Evolutionary conservation across 495 filamentous ascomycete species (phyloP).

Genomic region (Penicillium paxilli): DNA sequence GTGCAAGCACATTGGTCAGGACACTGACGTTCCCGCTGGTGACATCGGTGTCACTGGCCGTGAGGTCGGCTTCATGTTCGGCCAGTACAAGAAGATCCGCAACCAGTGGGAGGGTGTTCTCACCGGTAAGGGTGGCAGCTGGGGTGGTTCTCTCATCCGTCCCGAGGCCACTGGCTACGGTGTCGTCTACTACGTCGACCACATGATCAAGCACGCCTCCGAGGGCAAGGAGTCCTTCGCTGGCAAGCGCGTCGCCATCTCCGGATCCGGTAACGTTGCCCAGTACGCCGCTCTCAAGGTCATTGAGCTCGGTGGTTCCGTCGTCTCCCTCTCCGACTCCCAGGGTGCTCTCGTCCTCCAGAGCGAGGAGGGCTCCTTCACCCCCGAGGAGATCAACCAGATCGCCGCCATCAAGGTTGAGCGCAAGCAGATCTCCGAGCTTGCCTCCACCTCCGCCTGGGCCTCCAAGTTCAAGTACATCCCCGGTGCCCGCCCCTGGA

Average conservation of each 20-base stretch:
- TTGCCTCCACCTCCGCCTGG: conserved; percentile 51
- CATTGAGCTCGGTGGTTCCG: conserved; percentile 91
- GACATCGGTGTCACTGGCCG: conserved; percentile 93
- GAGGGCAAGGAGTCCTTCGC: conserved; percentile 79
- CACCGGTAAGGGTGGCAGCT: conserved; percentile 90
- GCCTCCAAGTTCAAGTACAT: conserved; percentile 82
- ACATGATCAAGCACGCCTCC: conserved; percentile 89
- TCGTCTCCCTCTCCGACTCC: conserved; percentile 93
- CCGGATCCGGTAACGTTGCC: conserved; percentile 96
- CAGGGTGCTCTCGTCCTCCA: conserved; percentile 79
- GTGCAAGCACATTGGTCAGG: conserved; percentile 90
- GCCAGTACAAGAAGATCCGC: conserved; percentile 84
- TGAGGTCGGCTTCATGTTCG: conserved; percentile 94
- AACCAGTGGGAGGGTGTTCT: conserved; percentile 94
- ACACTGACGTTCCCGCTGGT: conserved; percentile 89
- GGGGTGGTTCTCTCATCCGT: conserved; percentile 92
- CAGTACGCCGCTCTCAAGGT: conserved; percentile 97
- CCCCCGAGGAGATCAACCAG: conserved; percentile 68
- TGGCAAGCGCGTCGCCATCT: conserved; percentile 94
- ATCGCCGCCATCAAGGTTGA: conserved; percentile 86
- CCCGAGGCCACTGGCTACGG: conserved; percentile 98
- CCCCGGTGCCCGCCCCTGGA: conserved; percentile 86
- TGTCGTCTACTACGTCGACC: conserved; percentile 94
- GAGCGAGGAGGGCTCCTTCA: conserved; percentile 61
- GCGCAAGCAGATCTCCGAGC: conserved; percentile 74